Conservation (phyloP, 129 eudicot genomes). For the Arctium lappa region DNA sequence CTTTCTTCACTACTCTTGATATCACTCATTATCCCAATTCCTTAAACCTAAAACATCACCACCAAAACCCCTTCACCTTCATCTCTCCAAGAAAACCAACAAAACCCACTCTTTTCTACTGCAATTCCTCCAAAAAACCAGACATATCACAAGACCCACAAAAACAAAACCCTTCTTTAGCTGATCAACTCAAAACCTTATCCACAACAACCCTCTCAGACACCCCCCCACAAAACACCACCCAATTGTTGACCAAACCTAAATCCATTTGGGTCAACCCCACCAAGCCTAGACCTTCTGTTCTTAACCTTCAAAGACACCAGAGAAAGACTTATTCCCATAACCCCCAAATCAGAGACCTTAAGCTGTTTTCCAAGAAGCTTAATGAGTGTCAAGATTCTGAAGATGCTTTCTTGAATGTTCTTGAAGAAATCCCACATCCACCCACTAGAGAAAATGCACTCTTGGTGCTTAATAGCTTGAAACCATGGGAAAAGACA, state of each 20-base stretch:
- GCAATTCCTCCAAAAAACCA: constrained; percentile 43
- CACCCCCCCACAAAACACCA: constrained; percentile 26
- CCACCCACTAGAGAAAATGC: constrained; percentile 54
- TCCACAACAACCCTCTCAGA: constrained; percentile 51
- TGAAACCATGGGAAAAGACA: constrained; percentile 62
- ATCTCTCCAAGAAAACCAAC: constrained; percentile 21
- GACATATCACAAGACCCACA: constrained; percentile 34
- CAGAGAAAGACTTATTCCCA: constrained; percentile 35
- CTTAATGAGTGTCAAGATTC: constrained; percentile 42
- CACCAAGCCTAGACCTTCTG: constrained; percentile 54
- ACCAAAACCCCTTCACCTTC: constrained; percentile 24
- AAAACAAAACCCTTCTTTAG: constrained; percentile 51
- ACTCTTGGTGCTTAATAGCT: constrained; percentile 51
- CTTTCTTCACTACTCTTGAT: constrained; percentile 49
- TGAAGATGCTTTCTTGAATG: constrained; percentile 40
- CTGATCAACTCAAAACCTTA: constrained; percentile 59
- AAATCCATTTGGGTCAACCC: constrained; percentile 75
- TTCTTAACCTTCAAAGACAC: constrained; percentile 58
- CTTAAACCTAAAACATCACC: constrained; percentile 34
- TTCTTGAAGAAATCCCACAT: constrained; percentile 51
- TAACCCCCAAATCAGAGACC: constrained; percentile 55
- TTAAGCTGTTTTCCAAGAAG: constrained; percentile 50
- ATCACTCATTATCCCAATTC: constrained; percentile 26
- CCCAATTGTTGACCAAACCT: constrained; percentile 44
- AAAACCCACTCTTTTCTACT: constrained; percentile 27